Evolutionary conservation across 768 basidiomycete species (phyloP), one percentile per base, ranked within the genome.

Genomic region (Podaxis sp.): DNA sequence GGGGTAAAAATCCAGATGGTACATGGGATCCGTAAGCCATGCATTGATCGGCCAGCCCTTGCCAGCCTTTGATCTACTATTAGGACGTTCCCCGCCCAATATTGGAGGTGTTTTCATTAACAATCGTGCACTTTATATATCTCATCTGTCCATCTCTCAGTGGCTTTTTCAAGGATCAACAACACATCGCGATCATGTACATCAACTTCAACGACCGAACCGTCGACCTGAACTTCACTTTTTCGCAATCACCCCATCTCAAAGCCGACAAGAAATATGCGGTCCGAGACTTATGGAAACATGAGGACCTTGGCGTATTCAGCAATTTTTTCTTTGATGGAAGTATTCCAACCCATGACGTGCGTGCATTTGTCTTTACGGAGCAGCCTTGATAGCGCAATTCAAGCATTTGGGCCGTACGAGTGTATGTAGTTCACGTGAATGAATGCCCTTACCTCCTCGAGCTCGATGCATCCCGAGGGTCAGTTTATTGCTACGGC

Each of bases 1-100:
- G 81, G 82, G 83, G 83, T 10, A 76, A 80, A 66, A 82, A 84
- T 65, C 81, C 82, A 61, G 64, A 80, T 62, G 25, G 63, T 36
- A 71, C 70, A 40, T 69, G 68, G 66, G 61, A 62, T 61, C 58
- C 65, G 67, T 70, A 56, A 67, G 70, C 61, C 37, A 28, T 27
- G 13, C 37, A 35, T 38, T 37, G n/a, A 9, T 40, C 4, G 54
- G 23, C 18, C 4, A 38, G 11, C 25, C 25, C 57, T 77, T 23
- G 74, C 69, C 42, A 76, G 6, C n/a, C 67, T 76, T 63, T 77
- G 69, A 65, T 72, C 71, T 40, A 74, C 71, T 59, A 74, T 76
- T 58, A 70, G 67, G 28, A 76, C 76, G 1, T 78, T 78, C 67
- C 82, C 83, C 0, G 82, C 83, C 16, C 79, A 83, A 56, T 85